Evolutionary conservation across 208 protist species (phyloP), one percentile per base, ranked within the genome.

Genomic region (Trichomonas tenax): DNA sequence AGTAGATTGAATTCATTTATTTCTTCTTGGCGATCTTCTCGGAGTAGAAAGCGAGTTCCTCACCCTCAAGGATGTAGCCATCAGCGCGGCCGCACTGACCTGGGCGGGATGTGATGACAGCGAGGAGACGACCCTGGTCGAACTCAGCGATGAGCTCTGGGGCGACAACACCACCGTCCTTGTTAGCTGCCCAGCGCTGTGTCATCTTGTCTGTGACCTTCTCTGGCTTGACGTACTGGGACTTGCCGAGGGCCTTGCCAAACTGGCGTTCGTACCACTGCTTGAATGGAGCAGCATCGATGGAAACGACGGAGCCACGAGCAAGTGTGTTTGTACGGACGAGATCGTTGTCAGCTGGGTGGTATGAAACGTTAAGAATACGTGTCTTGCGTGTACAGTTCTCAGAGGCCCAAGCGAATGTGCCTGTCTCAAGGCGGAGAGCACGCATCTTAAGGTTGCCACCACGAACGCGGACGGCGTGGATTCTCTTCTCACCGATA

Each of bases 31-130:
- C n/a, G n/a, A n/a, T n/a, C 26, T 82, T 82, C 9, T 4, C 9
- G 26, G 34, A 4, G 63, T 96, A 96, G 46, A 96, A 96, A 15
- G 17, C 48, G 38, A 81, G 48, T 96, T 96, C 90, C 38, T 96
- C 90, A 21, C 90, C 90, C 72, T 96, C 90, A 41, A 96, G 48
- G 15, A 96, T 96, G n/a, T n/a, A n/a, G n/a, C n/a, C n/a, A n/a
- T n/a, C n/a, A n/a, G n/a, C n/a, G n/a, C n/a, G n/a, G n/a, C n/a
- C n/a, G n/a, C n/a, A n/a, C n/a, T n/a, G n/a, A n/a, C n/a, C n/a
- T n/a, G n/a, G n/a, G n/a, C n/a, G 41, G 10, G 90, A 81, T 72
- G 90, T 36, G 21, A 96, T 48, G 44, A 6, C 40, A 63, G 90
- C 90, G 15, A 96, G 46, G 6, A 96, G 4, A 36, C 48, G 41